These are phyloP conservation scores for Annona cherimola DNA, from an alignment of 164 flowering plant species.

Conservation along the genomic window DNA sequence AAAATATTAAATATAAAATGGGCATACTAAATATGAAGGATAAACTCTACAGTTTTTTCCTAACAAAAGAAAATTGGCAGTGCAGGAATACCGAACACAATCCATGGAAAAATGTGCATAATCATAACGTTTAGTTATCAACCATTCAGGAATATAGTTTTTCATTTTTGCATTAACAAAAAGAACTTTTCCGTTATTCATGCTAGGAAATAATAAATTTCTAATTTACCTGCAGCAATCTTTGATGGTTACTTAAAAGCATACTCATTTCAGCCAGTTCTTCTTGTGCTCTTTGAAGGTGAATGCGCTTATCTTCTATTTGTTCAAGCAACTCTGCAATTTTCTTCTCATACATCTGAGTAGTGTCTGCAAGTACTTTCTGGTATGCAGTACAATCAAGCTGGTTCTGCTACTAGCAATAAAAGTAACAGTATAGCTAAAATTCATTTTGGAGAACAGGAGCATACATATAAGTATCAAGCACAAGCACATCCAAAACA, in stretches of 20 bases:
- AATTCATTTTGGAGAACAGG: not conserved
- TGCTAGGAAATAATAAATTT: not conserved
- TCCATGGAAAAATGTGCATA: too few relatives aligned
- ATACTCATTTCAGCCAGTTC: constrained; percentile 34
- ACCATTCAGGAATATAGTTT: too few relatives aligned
- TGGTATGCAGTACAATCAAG: constrained; percentile 53
- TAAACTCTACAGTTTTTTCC: too few relatives aligned
- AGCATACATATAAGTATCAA: not conserved
- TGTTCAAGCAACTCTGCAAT: constrained; percentile 43
- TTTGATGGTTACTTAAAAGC: constrained; percentile 40
- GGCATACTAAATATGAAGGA: too few relatives aligned
- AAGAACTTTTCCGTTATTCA: too few relatives aligned
- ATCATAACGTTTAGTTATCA: too few relatives aligned
- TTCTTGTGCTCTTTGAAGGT: constrained; percentile 34
- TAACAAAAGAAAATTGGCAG: too few relatives aligned
- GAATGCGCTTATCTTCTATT: constrained; percentile 44
- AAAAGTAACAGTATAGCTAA: constrained; percentile 19
- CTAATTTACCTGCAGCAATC: constrained; percentile 30
- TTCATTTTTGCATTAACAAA: too few relatives aligned
- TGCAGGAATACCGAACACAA: too few relatives aligned
- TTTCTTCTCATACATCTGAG: constrained; percentile 63
- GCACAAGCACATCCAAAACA: not conserved
- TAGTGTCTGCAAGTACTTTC: constrained; percentile 57
- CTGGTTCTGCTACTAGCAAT: constrained; percentile 43
- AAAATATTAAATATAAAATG: too few relatives aligned